These are phyloP conservation scores for Pythium aquatile DNA, from an alignment of 352 stramenopile genomes.

Conservation along the genomic window DNA sequence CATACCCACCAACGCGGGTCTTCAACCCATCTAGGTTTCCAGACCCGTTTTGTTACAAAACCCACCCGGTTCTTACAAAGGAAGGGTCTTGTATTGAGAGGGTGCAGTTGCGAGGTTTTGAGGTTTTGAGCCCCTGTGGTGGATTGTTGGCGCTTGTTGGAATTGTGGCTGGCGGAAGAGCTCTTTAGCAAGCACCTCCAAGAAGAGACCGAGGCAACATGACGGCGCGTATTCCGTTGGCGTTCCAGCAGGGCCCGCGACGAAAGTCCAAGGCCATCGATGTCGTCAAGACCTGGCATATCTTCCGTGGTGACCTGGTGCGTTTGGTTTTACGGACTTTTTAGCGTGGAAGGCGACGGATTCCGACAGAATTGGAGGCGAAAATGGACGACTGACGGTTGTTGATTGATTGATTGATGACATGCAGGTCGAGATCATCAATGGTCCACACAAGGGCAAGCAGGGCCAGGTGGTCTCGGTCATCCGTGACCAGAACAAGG, in stretches of 20 bases:
- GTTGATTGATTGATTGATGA: no score
- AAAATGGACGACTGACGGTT: background rate
- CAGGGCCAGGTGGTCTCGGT: constrained; percentile 74
- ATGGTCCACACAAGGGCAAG: constrained; percentile 80
- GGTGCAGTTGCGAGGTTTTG: constrained; percentile 17
- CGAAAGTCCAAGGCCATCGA: constrained; percentile 81
- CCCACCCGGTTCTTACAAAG: constrained; percentile 4
- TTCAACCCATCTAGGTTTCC: constrained; percentile 4
- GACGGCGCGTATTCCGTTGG: constrained; percentile 72
- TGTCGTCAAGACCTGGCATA: constrained; percentile 79
- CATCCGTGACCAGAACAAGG: constrained; percentile 70
- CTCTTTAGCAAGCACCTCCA: constrained; percentile 6
- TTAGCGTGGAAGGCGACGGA: background rate
- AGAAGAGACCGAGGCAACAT: constrained; percentile 33
- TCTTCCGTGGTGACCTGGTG: constrained; percentile 73
- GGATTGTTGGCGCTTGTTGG: constrained; percentile 16
- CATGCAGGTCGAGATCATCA: constrained; percentile 74
- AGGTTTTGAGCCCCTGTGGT: constrained; percentile 16
- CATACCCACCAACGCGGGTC: background rate
- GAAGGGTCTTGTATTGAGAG: background rate
- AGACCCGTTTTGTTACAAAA: background rate
- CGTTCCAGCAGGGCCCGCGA: constrained; percentile 73
- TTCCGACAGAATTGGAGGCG: background rate
- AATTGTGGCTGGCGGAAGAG: constrained; percentile 16
- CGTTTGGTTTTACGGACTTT: constrained; percentile 11